Evolutionary conservation across 164 flowering plant genomes (phyloP).

Genomic region (Vitis rupestris): DNA sequence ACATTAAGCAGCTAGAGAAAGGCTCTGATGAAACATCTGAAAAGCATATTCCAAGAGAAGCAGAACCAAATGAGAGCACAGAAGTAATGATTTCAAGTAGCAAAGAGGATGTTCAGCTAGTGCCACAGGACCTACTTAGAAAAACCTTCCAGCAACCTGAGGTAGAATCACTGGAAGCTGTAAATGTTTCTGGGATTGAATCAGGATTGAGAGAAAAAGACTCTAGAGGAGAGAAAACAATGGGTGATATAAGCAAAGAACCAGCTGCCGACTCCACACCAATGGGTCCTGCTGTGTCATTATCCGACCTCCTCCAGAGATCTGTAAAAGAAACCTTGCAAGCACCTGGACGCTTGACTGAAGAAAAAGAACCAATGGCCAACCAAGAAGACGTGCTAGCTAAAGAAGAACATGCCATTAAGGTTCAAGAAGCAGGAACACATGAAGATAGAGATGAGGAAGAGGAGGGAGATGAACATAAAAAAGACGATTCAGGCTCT

Average conservation of each 20-base stretch:
- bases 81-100: slow-evolving; percentile 10
- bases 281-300: slow-evolving; percentile 12
- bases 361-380: slow-evolving; percentile 12
- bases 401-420: slow-evolving; percentile 22
- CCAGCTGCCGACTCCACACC: slow-evolving; percentile 10
- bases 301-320: slow-evolving; percentile 26
- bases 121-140: neutral
- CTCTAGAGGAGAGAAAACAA: slow-evolving; percentile 18
- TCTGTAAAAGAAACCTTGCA: slow-evolving; percentile 26
- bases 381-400: slow-evolving; percentile 20
- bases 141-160: slow-evolving; percentile 8
- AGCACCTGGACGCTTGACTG: slow-evolving; percentile 11
- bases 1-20: slow-evolving; percentile 15
- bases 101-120: slow-evolving; percentile 12
- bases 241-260: too few species aligned
- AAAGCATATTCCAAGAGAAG: slow-evolving; percentile 16
- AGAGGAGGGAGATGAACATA: slow-evolving; percentile 40
- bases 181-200: slow-evolving; percentile 15
- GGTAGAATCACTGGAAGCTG: slow-evolving; percentile 10
- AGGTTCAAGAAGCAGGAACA: slow-evolving; percentile 31
- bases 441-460: slow-evolving; percentile 36
- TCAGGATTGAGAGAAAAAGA: slow-evolving; percentile 18
- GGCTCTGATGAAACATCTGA: slow-evolving; percentile 12
- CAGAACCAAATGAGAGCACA: slow-evolving; percentile 9
- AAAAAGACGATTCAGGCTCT: slow-evolving; percentile 32